Evolutionary conservation across 768 basidiomycete species (phyloP).

Genomic region (Boletus bicolor): DNA sequence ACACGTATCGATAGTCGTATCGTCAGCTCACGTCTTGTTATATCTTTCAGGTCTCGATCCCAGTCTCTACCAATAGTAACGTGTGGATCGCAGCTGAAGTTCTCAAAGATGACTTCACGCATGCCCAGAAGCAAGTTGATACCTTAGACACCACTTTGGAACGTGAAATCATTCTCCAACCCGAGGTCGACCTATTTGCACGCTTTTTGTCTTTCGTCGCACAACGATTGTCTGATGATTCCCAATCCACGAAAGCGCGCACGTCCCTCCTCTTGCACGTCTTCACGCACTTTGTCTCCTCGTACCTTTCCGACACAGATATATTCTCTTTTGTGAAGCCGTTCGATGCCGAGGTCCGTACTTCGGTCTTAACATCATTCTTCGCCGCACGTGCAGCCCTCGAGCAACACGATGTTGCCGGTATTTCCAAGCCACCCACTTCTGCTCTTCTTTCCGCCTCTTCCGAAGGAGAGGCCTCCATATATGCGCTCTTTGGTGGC

Average conservation of each 20-base stretch:
- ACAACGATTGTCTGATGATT: slow-evolving; percentile 53
- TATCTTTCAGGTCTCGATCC: slow-evolving; percentile 68
- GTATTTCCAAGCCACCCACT: slow-evolving; percentile 56
- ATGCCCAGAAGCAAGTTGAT: slow-evolving; percentile 58
- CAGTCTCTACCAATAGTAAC: slow-evolving; percentile 74
- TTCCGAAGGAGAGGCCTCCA: slow-evolving; percentile 56
- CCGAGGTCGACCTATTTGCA: slow-evolving; percentile 74
- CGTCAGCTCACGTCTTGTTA: slow-evolving; percentile 2
- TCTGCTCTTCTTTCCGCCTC: slow-evolving; percentile 71
- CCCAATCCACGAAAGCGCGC: slow-evolving; percentile 50
- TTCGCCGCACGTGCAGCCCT: slow-evolving; percentile 71
- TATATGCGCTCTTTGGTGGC: slow-evolving; percentile 95
- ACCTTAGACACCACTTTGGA: slow-evolving; percentile 51
- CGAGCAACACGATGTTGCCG: slow-evolving; percentile 50
- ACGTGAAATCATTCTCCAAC: slow-evolving; percentile 55
- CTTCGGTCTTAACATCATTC: slow-evolving; percentile 74
- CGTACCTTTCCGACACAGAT: slow-evolving; percentile 70
- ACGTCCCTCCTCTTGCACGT: slow-evolving; percentile 69
- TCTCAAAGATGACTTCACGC: slow-evolving; percentile 82
- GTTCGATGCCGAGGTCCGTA: slow-evolving; percentile 73
- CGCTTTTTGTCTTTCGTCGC: slow-evolving; percentile 80
- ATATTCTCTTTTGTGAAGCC: slow-evolving; percentile 77
- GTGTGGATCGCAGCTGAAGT: slow-evolving; percentile 94
- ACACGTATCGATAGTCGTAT: slow-evolving; percentile 10
- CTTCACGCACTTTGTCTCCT: slow-evolving; percentile 72